phyloP scores from a whole-genome alignment of 805 yeast species.

The Cephaloascus albidus region DNA sequence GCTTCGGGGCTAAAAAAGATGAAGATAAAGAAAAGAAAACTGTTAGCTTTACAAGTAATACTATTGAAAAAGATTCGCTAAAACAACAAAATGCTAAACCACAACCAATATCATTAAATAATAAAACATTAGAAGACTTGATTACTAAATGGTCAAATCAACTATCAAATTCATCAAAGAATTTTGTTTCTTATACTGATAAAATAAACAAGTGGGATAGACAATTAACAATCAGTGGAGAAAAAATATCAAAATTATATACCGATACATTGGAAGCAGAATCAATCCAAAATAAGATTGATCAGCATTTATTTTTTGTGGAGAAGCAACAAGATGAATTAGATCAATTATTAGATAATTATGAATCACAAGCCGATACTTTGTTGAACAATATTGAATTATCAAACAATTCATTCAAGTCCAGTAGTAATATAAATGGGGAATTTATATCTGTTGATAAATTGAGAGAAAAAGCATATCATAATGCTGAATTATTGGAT shows the following conservation, averaged over 20 bases:
- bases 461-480: conserved; percentile 83
- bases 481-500: conserved; percentile 76
- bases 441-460: conserved; percentile 57
- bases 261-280: conserved; percentile 76
- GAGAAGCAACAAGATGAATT: conserved; percentile 90
- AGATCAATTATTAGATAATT: conserved; percentile 71
- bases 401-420: conserved; percentile 12
- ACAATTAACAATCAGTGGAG: conserved; percentile 75
- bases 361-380: conserved; percentile 65
- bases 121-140: conserved; percentile 87
- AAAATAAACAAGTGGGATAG: conserved; percentile 83
- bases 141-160: conserved; percentile 91
- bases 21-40: conserved; percentile 9
- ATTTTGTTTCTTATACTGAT: conserved; percentile 66
- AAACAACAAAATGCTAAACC: conserved; percentile 52
- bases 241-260: conserved; percentile 69
- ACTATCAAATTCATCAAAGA: conserved; percentile 58
- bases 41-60: conserved; percentile 13
- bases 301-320: conserved; percentile 77
- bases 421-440: conserved; percentile 8
- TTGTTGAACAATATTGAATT: conserved; percentile 28
- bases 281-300: conserved; percentile 74
- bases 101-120: conserved; percentile 69
- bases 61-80: conserved; percentile 17
- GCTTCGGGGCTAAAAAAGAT: conserved; percentile 7